Evolutionary conservation across 2,329 filamentous ascomycete species (phyloP).

Genomic region (Calonectria pteridis): DNA sequence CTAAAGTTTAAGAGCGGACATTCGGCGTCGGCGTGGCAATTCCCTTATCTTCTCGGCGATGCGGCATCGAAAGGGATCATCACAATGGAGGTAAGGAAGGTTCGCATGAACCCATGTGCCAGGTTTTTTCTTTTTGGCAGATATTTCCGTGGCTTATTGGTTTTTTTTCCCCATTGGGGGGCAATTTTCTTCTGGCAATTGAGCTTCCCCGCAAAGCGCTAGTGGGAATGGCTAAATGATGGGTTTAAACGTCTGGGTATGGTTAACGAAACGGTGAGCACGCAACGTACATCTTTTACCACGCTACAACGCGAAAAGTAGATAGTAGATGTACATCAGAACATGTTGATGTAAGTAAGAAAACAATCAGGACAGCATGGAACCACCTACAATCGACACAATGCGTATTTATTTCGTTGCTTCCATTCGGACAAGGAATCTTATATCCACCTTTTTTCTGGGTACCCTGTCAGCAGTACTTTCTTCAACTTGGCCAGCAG

Average conservation of each 20-base stretch:
- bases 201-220: neutral
- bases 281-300: neutral
- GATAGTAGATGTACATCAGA: neutral
- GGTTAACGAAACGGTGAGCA: neutral
- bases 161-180: neutral
- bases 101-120: neutral
- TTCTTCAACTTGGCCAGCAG: neutral
- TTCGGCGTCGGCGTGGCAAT: neutral
- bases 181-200: neutral
- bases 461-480: neutral
- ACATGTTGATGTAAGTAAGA: neutral
- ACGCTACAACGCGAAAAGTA: neutral
- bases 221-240: neutral
- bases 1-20: neutral
- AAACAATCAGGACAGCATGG: neutral
- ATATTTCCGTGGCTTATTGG: neutral
- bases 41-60: too few relatives aligned
- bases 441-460: neutral
- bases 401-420: neutral
- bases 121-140: too few relatives aligned
- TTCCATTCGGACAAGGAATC: neutral
- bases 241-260: neutral
- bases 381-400: neutral
- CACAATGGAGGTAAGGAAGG: too few relatives aligned
- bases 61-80: neutral